phyloP scores from a whole-genome alignment of 768 basidiomycete species.

The Chlorophyllum brunneum region DNA sequence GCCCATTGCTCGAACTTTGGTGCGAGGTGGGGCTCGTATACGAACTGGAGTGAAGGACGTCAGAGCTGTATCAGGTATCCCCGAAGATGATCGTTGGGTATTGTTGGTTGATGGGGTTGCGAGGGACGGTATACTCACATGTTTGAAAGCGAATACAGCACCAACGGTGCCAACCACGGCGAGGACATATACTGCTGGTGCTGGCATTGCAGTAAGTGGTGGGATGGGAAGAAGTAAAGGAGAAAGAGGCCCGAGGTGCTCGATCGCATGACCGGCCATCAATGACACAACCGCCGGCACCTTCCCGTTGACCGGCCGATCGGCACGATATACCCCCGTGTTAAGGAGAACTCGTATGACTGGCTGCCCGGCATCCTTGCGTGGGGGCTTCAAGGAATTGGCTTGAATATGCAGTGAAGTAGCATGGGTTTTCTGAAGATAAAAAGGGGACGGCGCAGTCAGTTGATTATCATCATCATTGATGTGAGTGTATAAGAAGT shows the following conservation, averaged over 20 bases:
- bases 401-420: too few relatives aligned
- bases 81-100: constrained; percentile 10
- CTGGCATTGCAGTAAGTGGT: constrained; percentile 24
- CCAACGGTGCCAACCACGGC: constrained; percentile 49
- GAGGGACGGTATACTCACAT: constrained; percentile 36
- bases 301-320: background rate
- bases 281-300: background rate
- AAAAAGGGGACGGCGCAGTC: too few relatives aligned
- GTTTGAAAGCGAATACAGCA: constrained; percentile 51
- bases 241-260: constrained; percentile 1
- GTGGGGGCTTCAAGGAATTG: too few relatives aligned
- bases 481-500: too few relatives aligned
- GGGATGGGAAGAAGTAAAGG: background rate
- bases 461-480: too few relatives aligned
- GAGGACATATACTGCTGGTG: constrained; percentile 45
- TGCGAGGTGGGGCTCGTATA: constrained; percentile 69
- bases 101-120: background rate
- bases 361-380: too few relatives aligned
- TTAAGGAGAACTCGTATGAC: too few relatives aligned
- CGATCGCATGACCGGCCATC: background rate
- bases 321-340: background rate
- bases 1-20: constrained; percentile 52
- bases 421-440: too few relatives aligned
- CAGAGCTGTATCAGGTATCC: constrained; percentile 18
- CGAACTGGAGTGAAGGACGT: constrained; percentile 37